Evolutionary conservation across 768 basidiomycete species (phyloP).

Genomic region (Mycena chlorophos): DNA sequence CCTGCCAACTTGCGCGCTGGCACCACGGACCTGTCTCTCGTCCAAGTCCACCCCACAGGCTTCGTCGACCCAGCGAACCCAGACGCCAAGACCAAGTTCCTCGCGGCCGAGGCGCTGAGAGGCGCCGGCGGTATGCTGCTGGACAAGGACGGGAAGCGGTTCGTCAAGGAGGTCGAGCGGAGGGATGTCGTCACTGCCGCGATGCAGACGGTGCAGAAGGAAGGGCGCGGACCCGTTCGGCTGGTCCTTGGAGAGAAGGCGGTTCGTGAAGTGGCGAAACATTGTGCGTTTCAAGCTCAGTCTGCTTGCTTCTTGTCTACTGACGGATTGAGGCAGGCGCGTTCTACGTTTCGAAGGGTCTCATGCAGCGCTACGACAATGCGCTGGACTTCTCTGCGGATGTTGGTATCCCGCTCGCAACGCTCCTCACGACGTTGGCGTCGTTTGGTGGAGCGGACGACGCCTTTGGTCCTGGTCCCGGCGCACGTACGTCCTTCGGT

Average conservation of each 20-base stretch:
- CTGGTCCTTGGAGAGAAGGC: constrained; percentile 23
- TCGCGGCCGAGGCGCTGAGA: constrained; percentile 80
- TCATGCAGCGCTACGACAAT: constrained; percentile 27
- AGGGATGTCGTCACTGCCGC: constrained; percentile 36
- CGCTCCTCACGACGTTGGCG: constrained; percentile 18
- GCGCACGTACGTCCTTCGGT: not conserved
- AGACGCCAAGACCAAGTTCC: constrained; percentile 70
- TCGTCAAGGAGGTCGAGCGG: constrained; percentile 73
- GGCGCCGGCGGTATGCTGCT: constrained; percentile 76
- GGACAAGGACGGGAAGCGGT: constrained; percentile 67
- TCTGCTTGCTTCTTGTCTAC: not conserved
- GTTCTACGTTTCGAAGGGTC: constrained; percentile 28
- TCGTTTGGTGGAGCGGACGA: constrained; percentile 21
- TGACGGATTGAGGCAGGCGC: constrained; percentile 18
- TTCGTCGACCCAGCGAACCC: constrained; percentile 79
- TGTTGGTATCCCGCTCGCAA: constrained; percentile 15
- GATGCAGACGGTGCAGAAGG: constrained; percentile 24
- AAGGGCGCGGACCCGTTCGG: constrained; percentile 25
- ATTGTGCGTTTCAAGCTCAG: constrained; percentile 20
- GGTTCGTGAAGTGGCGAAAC: constrained; percentile 22
- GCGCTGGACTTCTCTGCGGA: constrained; percentile 22
- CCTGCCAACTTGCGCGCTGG: constrained; percentile 11
- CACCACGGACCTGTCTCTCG: constrained; percentile 26
- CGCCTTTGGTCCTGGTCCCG: constrained; percentile 21
- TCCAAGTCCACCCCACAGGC: constrained; percentile 59